Base-by-base conservation (phyloP, 2,329 filamentous ascomycete genomes). In the Penicillium sp. region DNA sequence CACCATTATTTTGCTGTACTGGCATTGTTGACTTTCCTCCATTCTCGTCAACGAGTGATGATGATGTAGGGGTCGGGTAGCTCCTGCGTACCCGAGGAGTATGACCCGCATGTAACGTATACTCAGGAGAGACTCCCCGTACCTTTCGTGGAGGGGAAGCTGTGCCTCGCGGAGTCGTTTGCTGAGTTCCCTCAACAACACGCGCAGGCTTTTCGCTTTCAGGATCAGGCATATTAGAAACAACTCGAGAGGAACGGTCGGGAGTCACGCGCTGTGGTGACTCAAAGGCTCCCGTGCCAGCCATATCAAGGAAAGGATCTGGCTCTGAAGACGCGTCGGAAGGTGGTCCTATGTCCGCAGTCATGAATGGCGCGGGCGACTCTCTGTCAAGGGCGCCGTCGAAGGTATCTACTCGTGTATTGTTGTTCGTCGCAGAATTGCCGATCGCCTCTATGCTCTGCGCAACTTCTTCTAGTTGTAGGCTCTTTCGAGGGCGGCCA, bases 61-160 rank as follows among this genome's bases (percentile, higher is more conserved):
- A 74, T 14, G 72, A 73, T 2, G 70, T 71, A 9, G 73, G 72
- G 11, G 70, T 72, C 12, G 74, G 73, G 56, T 76, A 75, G n/a
- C 62, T 64, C 49, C 68, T 69, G 50, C 65, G 65, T 47, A 66
- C 59, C n/a, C 52, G 52, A 14, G 72, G 71, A 28, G 67, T 70
- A 57, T 63, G 68, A 20, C 68, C 66, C 14, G 68, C 69, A 53
- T 70, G 60, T 38, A 68, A 63, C 47, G 66, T 68, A 53, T 73
- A 72, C 48, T 69, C 64, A 5, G 68, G 64, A 24, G 71, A 73
- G 16, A 63, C 55, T 9, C 58, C 63, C 45, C 59, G 61, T 51
- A 59, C 60, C 51, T 65, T 64, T 49, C 64, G 65, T 7, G 60
- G 60, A 38, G 68, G 66, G 7, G 72, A 69, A 21, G 69, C 67